Base-by-base conservation (phyloP, 2,329 filamentous ascomycete species). In the Raffaelea deltoideospora region DNA sequence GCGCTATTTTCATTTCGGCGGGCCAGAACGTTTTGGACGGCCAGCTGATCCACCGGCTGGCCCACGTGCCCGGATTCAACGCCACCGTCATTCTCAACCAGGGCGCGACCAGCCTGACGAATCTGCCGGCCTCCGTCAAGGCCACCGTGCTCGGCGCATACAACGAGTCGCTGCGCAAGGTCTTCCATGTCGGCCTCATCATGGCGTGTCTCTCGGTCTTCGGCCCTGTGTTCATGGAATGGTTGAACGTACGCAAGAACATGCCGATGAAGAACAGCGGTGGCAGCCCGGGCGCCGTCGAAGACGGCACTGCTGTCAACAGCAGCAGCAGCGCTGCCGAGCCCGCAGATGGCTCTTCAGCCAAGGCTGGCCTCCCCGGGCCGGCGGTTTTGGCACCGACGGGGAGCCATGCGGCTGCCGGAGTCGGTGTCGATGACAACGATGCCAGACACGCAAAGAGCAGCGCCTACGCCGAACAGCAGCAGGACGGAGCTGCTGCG, bases 111-210 rank as follows among this genome's bases (percentile, higher is more conserved):
- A 41, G 33, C 28, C 34, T 41, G 19, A 45, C 44, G 8, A 15
- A 48, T 10, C 45, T 55, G 13, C 48, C 50, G 18, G 47, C 39
- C 5, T 32, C 38, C 22, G 35, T 48, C 27, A 42, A 37, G 27
- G 34, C 33, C 0, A 27, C 37, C 1, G 47, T 48, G 29, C 36
- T 40, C 13, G 2, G 13, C 1, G 72, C 64, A 0, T 84, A 84
- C 56, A 82, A 81, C 48, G 51, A 59, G 19, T 62, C 75, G 0
- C 53, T 84, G 27, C 63, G 64, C 2, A 55, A 65, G 40, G 66
- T 67, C 1, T 83, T 79, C 49, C 67, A 71, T 42, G 69, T 81
- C 9, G 66, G 63, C 2, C 57, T 77, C 8, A 65, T 68, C 2
- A 56, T 76, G 48, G 60, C 64, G 1, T 59, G 59, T 8, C 38